A percentile compares a stretch with the other conserved stretches of the same genome.
phyloP scores from a whole-genome alignment of 1,139 yeast species.

The Suhomyces ambrosiae region DNA sequence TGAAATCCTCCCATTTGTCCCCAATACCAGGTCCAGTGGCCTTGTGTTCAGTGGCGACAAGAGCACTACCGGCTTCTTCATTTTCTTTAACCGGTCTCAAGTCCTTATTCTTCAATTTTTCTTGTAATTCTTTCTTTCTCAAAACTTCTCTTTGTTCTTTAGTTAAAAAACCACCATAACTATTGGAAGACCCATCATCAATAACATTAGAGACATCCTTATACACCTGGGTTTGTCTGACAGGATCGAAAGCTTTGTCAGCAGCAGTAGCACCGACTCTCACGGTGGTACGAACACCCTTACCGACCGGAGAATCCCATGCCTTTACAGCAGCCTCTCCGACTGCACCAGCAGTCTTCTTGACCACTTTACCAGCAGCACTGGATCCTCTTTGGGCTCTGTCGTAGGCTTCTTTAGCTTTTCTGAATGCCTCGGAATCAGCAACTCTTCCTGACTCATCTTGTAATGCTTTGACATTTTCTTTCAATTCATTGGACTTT shows the following conservation, averaged over 20 bases:
- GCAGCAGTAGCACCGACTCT: conserved; percentile 77
- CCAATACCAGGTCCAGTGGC: conserved; percentile 70
- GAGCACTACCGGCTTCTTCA: conserved; percentile 82
- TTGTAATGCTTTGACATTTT: conserved; percentile 89
- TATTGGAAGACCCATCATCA: conserved; percentile 85
- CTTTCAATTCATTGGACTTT: conserved; percentile 86
- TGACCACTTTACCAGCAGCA: conserved; percentile 81
- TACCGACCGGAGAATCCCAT: conserved; percentile 95
- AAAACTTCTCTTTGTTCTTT: conserved; percentile 80
- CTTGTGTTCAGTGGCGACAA: conserved; percentile 82
- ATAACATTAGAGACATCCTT: conserved; percentile 87
- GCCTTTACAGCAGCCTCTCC: conserved; percentile 90
- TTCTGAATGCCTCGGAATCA: conserved; percentile 90
- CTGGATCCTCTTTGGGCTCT: conserved; percentile 79
- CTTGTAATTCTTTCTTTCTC: conserved; percentile 65
- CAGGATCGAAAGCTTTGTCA: conserved; percentile 91
- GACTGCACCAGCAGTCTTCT: conserved; percentile 90
- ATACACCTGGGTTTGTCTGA: conserved; percentile 85
- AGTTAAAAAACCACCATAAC: conserved; percentile 91
- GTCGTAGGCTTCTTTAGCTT: conserved; percentile 91
- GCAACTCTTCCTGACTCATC: conserved; percentile 96
- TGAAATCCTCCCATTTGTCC: conserved; percentile 70
- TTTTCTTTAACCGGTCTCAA: conserved; percentile 74
- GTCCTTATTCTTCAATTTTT: conserved; percentile 32
- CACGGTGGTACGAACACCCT: conserved; percentile 82